A percentile compares a stretch with the other conserved stretches of the same genome.
These are phyloP conservation scores for Brassica juncea DNA, from an alignment of 345 rosid species.

Conservation along the genomic window DNA sequence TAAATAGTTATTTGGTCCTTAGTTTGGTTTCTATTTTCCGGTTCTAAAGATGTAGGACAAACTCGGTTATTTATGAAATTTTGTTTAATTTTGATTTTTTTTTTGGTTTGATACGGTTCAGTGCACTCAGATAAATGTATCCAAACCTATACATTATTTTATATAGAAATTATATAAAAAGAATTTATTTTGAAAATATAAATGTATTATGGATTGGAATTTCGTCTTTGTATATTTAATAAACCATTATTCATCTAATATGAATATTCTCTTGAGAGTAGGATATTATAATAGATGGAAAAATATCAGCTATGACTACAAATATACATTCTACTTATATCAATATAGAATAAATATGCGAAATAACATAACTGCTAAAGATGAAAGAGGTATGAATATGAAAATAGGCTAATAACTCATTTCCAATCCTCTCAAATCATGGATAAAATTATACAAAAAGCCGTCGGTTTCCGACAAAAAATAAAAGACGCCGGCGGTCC, in stretches of 20 bases:
- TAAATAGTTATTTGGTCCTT: no score
- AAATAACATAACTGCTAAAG: conserved; percentile 4
- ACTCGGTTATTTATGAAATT: no score
- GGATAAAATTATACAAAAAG: not conserved
- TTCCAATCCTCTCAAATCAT: conserved; percentile 5
- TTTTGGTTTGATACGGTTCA: no score
- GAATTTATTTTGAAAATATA: not conserved
- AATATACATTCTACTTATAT: not conserved
- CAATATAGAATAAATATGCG: not conserved
- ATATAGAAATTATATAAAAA: no score
- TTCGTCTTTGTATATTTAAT: not conserved
- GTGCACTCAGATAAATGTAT: no score
- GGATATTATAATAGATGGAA: not conserved
- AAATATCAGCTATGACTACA: not conserved
- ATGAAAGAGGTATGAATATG: not conserved
- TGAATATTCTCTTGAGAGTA: not conserved
- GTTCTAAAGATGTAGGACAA: no score
- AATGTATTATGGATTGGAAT: not conserved
- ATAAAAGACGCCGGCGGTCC: conserved; percentile 25
- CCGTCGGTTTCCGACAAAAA: conserved; percentile 8
- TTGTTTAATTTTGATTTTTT: no score
- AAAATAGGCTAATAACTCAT: not conserved
- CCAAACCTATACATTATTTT: no score
- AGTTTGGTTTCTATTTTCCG: no score
- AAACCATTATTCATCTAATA: not conserved